Percentiles rank a stretch among this genome's conserved stretches.
phyloP scores from a whole-genome alignment of 192 early-diverging fungal species.

The Coemansia sp. region DNA sequence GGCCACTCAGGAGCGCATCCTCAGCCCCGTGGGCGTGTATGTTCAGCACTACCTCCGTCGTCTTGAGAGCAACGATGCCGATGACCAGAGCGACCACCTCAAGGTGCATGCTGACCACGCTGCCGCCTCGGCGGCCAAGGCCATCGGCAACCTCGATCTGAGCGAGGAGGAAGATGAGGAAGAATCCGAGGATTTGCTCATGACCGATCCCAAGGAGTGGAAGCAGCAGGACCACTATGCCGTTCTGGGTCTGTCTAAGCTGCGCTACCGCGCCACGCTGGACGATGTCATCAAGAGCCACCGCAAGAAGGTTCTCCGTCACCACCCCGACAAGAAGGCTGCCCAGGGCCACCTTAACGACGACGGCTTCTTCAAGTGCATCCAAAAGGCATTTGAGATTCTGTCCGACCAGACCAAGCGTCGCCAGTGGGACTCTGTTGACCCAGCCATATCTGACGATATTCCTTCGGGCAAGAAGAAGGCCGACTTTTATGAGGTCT shows the following conservation, averaged over 20 bases:
- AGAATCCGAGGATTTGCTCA: conserved; percentile 74
- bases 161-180: conserved; percentile 83
- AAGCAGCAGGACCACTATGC: conserved; percentile 98
- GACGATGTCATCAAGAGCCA: conserved; percentile 91
- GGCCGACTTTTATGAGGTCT: conserved; percentile 83
- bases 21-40: conserved; percentile 52
- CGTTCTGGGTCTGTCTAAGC: conserved; percentile 87
- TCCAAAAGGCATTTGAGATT: conserved; percentile 93
- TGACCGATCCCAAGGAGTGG: conserved; percentile 91
- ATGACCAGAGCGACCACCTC: conserved; percentile 35
- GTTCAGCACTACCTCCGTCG: conserved; percentile 53
- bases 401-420: conserved; percentile 88
- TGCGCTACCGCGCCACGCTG: conserved; percentile 85
- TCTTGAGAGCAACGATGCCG: conserved; percentile 23
- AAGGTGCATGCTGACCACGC: conserved; percentile 37
- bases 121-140: conserved; percentile 43
- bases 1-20: conserved; percentile 22
- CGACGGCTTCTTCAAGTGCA: conserved; percentile 99
- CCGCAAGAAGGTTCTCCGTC: conserved; percentile 92
- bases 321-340: conserved; percentile 99
- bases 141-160: conserved; percentile 46
- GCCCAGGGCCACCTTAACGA: conserved; percentile 72
- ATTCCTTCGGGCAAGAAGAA: conserved; percentile 76
- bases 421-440: conserved; percentile 95
- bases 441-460: conserved; percentile 77